Evolutionary conservation across 495 filamentous ascomycete species (phyloP).

Genomic region (Staphylotrichum longicolle): DNA sequence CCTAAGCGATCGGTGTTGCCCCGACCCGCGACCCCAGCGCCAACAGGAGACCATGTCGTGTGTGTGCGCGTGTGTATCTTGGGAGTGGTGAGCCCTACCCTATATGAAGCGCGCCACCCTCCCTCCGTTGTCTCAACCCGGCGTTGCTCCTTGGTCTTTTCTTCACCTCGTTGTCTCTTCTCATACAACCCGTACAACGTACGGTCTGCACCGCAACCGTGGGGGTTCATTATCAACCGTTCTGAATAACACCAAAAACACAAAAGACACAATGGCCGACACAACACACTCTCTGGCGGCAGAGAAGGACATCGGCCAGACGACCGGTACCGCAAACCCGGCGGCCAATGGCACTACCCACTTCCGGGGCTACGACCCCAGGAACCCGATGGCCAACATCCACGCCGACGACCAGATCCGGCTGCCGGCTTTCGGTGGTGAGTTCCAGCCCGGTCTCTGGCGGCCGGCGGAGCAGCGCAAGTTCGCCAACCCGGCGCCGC

Average conservation of each 20-base stretch:
- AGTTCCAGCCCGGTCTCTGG: conserved; percentile 94
- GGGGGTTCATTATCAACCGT: background rate
- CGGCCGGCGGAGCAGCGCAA: conserved; percentile 71
- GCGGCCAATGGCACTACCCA: conserved; percentile 31
- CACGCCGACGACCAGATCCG: conserved; percentile 59
- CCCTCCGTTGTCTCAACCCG: background rate
- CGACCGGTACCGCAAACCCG: conserved; percentile 26
- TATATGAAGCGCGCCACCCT: conserved; percentile 22
- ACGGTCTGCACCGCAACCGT: background rate
- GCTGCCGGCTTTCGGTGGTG: conserved; percentile 87
- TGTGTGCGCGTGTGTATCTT: background rate
- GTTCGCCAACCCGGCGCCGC: conserved; percentile 83
- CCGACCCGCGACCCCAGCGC: conserved; percentile 11
- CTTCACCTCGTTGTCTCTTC: background rate
- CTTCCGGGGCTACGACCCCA: conserved; percentile 51
- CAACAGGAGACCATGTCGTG: conserved; percentile 2
- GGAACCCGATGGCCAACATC: conserved; percentile 69
- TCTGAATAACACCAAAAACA: background rate
- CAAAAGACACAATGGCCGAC: conserved; percentile 23
- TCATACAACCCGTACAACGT: background rate
- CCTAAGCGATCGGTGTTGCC: conserved; percentile 5
- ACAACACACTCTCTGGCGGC: background rate
- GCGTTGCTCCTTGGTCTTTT: background rate
- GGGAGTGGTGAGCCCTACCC: background rate
- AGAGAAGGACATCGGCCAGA: conserved; percentile 37